phyloP scores from a whole-genome alignment of 2,329 filamentous ascomycete genomes.

The Microcyclospora tardicrescens region DNA sequence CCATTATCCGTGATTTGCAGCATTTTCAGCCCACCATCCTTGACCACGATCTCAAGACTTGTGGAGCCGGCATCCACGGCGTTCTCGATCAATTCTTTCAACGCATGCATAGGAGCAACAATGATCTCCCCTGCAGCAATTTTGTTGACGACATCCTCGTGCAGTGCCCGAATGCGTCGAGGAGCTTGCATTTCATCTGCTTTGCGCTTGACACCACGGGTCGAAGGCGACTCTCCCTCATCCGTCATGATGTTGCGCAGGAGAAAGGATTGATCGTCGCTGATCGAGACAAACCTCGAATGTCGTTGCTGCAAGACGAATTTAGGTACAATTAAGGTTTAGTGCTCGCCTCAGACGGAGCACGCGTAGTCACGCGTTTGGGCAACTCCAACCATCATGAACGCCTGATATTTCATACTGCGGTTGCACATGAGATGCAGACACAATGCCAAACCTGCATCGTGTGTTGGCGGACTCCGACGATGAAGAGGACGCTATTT shows the following conservation, averaged over 20 bases:
- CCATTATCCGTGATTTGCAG: constrained; percentile 97
- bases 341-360: no score
- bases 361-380: no score
- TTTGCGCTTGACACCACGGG: constrained; percentile 23
- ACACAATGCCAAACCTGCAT: no score
- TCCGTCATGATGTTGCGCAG: no score
- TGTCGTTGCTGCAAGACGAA: no score
- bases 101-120: constrained; percentile 84
- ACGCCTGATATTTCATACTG: no score
- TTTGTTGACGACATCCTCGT: constrained; percentile 92
- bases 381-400: no score
- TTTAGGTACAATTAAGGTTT: no score
- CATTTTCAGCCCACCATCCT: constrained; percentile 87
- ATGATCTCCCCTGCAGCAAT: constrained; percentile 98
- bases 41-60: constrained; percentile 76
- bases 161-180: constrained; percentile 57
- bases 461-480: constrained; percentile 10
- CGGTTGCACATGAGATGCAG: no score
- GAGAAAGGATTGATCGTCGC: no score
- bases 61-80: constrained; percentile 95
- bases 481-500: constrained; percentile 8
- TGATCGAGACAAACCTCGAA: no score
- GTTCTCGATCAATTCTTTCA: constrained; percentile 96
- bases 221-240: no score
- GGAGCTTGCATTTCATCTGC: constrained; percentile 24